phyloP scores from a whole-genome alignment of 2,329 filamentous ascomycete genomes.

The Pseudopithomyces maydicus region DNA sequence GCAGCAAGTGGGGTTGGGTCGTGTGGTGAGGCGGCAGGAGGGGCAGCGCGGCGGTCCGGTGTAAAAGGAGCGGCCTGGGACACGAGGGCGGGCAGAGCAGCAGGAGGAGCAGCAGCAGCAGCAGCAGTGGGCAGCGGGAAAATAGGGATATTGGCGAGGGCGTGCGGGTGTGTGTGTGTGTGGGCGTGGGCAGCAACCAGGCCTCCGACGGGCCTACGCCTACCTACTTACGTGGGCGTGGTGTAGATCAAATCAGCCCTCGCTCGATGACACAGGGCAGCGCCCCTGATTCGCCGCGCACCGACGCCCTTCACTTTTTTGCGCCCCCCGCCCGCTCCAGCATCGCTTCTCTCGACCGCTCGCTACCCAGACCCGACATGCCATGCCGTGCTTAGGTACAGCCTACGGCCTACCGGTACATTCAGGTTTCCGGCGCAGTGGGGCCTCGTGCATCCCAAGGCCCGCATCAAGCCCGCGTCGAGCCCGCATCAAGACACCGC shows the following conservation, averaged over 20 bases:
- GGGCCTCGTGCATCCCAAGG: not conserved
- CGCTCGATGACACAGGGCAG: not conserved
- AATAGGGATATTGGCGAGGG: constrained; percentile 10
- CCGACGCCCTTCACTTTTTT: not conserved
- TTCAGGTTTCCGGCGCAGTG: not conserved
- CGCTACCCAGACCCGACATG: not conserved
- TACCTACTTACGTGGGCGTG: not conserved
- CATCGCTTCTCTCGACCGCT: not conserved
- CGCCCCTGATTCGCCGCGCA: not conserved
- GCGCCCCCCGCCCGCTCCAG: not conserved
- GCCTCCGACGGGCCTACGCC: not conserved
- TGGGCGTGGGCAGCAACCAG: not conserved
- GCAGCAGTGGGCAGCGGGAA: not conserved
- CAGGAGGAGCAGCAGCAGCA: not conserved
- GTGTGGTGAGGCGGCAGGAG: constrained; percentile 13
- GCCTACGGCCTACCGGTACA: too few relatives aligned
- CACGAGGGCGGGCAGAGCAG: not conserved
- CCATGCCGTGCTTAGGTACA: too few relatives aligned
- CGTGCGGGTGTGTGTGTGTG: not conserved
- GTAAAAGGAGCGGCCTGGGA: not conserved
- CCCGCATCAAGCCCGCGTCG: not conserved
- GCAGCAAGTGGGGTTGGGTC: constrained; percentile 8
- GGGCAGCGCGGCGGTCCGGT: constrained; percentile 5
- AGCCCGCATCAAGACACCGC: constrained; percentile 10
- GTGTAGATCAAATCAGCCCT: not conserved